Conservation (phyloP, 495 filamentous ascomycete species). For the Aspergillus ostianus region DNA sequence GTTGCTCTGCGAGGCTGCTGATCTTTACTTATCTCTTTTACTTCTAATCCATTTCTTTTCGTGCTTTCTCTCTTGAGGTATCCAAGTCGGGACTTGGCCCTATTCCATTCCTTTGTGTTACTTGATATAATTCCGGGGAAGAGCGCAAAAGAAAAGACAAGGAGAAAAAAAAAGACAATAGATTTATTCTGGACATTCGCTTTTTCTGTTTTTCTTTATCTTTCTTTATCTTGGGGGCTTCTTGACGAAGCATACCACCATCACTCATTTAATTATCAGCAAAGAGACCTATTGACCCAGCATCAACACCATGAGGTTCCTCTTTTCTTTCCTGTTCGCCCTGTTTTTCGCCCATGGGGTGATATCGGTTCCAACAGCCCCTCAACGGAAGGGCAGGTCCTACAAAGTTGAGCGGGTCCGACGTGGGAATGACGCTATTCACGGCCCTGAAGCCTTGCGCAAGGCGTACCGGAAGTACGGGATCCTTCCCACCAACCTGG, state of each 20-base stretch:
- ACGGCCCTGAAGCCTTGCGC: constrained; percentile 56
- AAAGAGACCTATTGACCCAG: not conserved
- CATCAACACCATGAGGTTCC: constrained; percentile 31
- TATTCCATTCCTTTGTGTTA: constrained; percentile 12
- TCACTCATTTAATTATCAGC: not conserved
- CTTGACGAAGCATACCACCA: not conserved
- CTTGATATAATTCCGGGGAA: not conserved
- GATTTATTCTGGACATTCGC: not conserved
- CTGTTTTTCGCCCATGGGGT: constrained; percentile 40
- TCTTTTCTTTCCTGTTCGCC: constrained; percentile 28
- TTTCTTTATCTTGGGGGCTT: not conserved
- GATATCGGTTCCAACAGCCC: constrained; percentile 31
- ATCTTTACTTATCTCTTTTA: constrained; percentile 20
- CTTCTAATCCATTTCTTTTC: constrained; percentile 22
- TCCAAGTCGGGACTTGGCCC: constrained; percentile 22
- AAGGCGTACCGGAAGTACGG: constrained; percentile 66
- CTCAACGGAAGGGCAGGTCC: constrained; percentile 35
- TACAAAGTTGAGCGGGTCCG: constrained; percentile 61
- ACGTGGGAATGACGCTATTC: constrained; percentile 50
- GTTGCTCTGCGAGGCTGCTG: constrained; percentile 15
- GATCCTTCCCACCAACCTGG: constrained; percentile 33
- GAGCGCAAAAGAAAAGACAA: not conserved
- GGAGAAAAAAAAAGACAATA: not conserved
- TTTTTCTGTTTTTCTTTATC: not conserved
- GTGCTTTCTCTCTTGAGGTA: constrained; percentile 16